Evolutionary conservation across 768 basidiomycete species (phyloP), one percentile per base, ranked within the genome.

Genomic region (Termitomyces sp.): DNA sequence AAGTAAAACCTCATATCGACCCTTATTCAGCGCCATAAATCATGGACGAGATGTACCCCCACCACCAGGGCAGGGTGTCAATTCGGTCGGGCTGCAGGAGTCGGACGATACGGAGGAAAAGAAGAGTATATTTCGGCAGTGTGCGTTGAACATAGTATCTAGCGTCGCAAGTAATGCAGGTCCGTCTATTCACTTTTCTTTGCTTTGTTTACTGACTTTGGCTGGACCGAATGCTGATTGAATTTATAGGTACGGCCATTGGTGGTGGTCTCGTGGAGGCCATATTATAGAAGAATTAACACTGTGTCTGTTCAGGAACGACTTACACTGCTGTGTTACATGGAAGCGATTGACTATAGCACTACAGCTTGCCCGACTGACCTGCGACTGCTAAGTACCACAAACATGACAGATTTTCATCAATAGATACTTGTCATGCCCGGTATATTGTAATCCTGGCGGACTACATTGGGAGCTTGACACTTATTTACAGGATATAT

Each of bases 71-170:
- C 58, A 71, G 56, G 68, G 71, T 5, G 64, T 72, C 26, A 79
- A 77, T 55, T 66, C 71, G 6, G 64, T 80, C 6, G 80, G 79
- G 6, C 69, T 82, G n/a, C 76, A 82, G 58, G 72, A 80, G 61
- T 70, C 64, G 33, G 54, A 57, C 12, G 67, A 61, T 33, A 77
- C 65, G 66, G 72, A 75, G 57, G 69, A 75, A 60, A 88, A 88
- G 77, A 83, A 84, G 73, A 74, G 68, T 65, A 87, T 81, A 61
- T 83, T 73, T 57, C 84, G 83, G 0, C 74, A 72, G 34, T 75
- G 83, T 47, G 90, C 66, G 82, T 84, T 55, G 89, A 89, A 0
- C 88, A 89, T 62, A 88, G 89, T n/a, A n/a, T n/a, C n/a, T n/a
- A n/a, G n/a, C n/a, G n/a, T n/a, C n/a, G n/a, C n/a, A n/a, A n/a